Conservation (phyloP, 2,329 filamentous ascomycete species). For the Podosphaera xanthii region DNA sequence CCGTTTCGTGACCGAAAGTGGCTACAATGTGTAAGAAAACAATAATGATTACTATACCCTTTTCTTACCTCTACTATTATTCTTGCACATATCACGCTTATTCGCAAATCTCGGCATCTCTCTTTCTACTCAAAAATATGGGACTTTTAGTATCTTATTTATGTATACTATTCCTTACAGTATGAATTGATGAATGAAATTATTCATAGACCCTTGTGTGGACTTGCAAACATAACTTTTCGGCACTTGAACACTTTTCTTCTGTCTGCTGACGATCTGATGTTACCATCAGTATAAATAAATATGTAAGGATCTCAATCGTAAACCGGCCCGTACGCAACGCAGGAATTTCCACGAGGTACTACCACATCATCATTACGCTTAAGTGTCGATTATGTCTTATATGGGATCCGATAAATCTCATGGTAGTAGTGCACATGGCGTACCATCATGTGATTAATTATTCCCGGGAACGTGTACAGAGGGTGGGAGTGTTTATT, state of each 20-base stretch:
- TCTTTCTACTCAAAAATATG: not conserved
- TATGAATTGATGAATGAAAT: not conserved
- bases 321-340: too few species aligned
- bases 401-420: too few species aligned
- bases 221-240: not conserved
- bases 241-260: not conserved
- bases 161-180: not conserved
- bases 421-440: too few species aligned
- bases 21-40: too few species aligned
- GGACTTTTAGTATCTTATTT: not conserved
- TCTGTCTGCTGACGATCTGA: not conserved
- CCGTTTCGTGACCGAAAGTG: too few species aligned
- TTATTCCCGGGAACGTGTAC: too few species aligned
- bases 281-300: not conserved
- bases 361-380: too few species aligned
- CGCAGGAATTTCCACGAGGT: too few species aligned
- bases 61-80: not conserved
- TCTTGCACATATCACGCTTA: not conserved
- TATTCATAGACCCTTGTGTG: not conserved
- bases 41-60: not conserved
- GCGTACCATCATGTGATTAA: too few species aligned
- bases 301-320: too few species aligned
- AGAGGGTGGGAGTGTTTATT: too few species aligned
- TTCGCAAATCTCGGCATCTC: not conserved
- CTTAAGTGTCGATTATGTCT: too few species aligned